Conservation (phyloP, 2,329 filamentous ascomycete genomes). For the Nemania sp. region DNA sequence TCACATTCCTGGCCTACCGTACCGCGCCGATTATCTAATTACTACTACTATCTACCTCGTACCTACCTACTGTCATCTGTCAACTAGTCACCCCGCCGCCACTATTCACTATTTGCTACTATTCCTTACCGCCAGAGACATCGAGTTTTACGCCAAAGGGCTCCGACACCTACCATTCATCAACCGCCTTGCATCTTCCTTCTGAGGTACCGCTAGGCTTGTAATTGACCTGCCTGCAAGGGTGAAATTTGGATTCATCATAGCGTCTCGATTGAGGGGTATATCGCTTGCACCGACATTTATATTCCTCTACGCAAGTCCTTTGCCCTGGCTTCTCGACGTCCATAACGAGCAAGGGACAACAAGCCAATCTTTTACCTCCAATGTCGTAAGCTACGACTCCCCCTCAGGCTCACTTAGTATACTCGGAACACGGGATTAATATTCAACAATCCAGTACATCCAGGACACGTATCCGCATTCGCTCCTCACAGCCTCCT, state of each 20-base stretch:
- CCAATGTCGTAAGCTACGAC: slow-evolving; percentile 59
- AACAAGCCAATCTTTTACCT: slow-evolving; percentile 51
- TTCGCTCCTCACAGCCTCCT: slow-evolving; percentile 18
- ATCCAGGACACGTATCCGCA: slow-evolving; percentile 37
- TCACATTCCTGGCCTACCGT: slow-evolving; percentile 20
- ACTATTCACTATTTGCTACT: background rate
- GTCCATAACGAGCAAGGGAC: slow-evolving; percentile 62
- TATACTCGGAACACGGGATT: slow-evolving; percentile 35
- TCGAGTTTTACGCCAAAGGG: slow-evolving; percentile 16
- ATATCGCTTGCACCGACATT: slow-evolving; percentile 13
- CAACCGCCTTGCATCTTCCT: slow-evolving; percentile 14
- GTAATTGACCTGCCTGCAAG: slow-evolving; percentile 11
- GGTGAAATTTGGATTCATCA: slow-evolving; percentile 5
- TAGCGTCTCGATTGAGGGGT: slow-evolving; percentile 25
- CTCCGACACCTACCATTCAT: slow-evolving; percentile 16
- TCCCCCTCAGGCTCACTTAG: slow-evolving; percentile 33
- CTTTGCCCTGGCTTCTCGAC: slow-evolving; percentile 60
- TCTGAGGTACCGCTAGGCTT: slow-evolving; percentile 14
- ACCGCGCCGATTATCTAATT: slow-evolving; percentile 8
- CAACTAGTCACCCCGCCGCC: slow-evolving; percentile 23
- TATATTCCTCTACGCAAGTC: slow-evolving; percentile 44
- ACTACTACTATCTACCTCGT: no score
- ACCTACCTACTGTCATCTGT: slow-evolving; percentile 8
- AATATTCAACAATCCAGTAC: slow-evolving; percentile 34
- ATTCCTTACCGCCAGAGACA: slow-evolving; percentile 3